A percentile compares a stretch with the other conserved stretches of the same genome.
These are phyloP conservation scores for Chrysoporthe puriensis DNA, from an alignment of 2,329 filamentous ascomycete genomes.

Conservation along the genomic window DNA sequence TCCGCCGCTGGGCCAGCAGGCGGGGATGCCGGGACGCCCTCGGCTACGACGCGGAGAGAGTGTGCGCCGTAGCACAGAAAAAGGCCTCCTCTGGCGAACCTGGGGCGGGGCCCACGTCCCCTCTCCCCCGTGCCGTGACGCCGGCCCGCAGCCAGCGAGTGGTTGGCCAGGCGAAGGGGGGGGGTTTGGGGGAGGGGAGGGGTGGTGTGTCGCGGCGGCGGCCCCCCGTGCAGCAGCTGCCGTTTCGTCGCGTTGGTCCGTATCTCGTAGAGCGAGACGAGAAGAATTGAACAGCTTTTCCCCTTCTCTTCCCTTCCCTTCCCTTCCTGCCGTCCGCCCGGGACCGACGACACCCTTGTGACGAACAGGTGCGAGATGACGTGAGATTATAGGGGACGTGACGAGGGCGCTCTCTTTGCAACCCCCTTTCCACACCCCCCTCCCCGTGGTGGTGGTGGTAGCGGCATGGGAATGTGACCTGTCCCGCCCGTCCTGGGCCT, in stretches of 20 bases:
- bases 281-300: neutral
- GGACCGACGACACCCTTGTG: neutral
- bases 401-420: neutral
- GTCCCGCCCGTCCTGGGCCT: too few relatives aligned
- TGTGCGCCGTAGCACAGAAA: neutral
- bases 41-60: neutral
- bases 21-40: neutral
- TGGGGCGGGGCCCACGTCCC: too few relatives aligned
- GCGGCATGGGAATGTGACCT: neutral
- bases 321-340: too few relatives aligned
- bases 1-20: neutral
- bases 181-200: too few relatives aligned
- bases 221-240: too few relatives aligned
- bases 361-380: slow-evolving; percentile 4
- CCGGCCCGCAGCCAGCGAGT: neutral
- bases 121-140: too few relatives aligned
- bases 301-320: neutral
- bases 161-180: neutral
- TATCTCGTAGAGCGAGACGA: neutral
- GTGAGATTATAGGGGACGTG: slow-evolving; percentile 5
- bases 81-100: neutral
- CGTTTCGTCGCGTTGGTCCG: too few relatives aligned
- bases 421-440: neutral
- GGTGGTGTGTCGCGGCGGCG: too few relatives aligned
- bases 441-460: neutral